Conservation (phyloP, 2,329 filamentous ascomycete genomes). For the Bimuria novae-zelandiae region DNA sequence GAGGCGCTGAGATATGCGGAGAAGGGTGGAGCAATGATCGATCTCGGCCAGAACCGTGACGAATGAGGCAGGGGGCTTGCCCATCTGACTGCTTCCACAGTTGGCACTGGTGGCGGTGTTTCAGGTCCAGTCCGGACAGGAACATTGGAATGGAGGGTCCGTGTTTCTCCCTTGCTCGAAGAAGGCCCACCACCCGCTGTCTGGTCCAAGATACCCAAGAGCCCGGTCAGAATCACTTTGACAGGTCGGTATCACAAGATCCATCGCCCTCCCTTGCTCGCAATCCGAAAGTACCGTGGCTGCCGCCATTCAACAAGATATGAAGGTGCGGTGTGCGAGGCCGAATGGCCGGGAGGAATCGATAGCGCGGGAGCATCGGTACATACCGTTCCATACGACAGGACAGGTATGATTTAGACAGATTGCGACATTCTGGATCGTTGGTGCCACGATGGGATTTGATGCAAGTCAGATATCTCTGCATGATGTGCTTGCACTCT, state of each 20-base stretch:
- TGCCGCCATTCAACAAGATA: conserved; percentile 10
- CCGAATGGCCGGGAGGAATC: conserved; percentile 7
- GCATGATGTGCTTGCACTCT: conserved; percentile 92
- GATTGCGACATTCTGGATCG: conserved; percentile 78
- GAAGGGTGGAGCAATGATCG: conserved; percentile 14
- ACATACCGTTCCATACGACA: conserved; percentile 94
- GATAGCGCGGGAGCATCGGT: conserved; percentile 22
- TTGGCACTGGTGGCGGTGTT: conserved; percentile 20
- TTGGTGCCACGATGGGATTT: conserved; percentile 84
- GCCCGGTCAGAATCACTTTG: conserved; percentile 37
- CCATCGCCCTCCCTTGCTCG: conserved; percentile 26
- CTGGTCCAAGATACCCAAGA: conserved; percentile 19
- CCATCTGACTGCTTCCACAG: conserved; percentile 28
- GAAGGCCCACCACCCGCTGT: conserved; percentile 13
- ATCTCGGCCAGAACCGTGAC: conserved; percentile 17
- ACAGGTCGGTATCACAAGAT: conserved; percentile 40
- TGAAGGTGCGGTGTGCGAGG: conserved; percentile 14
- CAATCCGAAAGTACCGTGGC: conserved; percentile 4
- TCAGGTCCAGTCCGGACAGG: conserved; percentile 38
- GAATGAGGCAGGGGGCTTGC: conserved; percentile 21
- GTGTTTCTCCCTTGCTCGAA: conserved; percentile 30
- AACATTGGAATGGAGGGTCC: conserved; percentile 25
- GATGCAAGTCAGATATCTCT: conserved; percentile 82
- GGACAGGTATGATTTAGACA: conserved; percentile 86
- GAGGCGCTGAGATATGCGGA: conserved; percentile 18